Percentiles rank a stretch among this genome's conserved stretches.
These are phyloP conservation scores for Tricholoma matsutake DNA, from an alignment of 768 basidiomycete species.

Conservation along the genomic window DNA sequence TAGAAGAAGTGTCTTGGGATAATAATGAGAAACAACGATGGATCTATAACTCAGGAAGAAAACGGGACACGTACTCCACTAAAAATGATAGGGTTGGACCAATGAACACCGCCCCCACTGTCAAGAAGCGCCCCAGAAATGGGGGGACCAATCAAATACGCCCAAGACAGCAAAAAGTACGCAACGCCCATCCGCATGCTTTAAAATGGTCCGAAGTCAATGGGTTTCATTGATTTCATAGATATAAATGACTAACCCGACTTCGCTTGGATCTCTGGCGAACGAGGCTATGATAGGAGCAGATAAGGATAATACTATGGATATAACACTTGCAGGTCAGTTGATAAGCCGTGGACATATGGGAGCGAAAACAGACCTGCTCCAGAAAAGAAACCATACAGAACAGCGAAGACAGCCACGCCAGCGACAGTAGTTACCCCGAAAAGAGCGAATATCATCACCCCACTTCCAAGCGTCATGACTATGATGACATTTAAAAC, in stretches of 20 bases:
- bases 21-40: not conserved
- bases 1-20: not conserved
- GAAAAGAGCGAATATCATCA: constrained; percentile 27
- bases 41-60: not conserved
- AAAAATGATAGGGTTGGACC: not conserved
- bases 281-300: not conserved
- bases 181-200: not conserved
- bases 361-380: not conserved
- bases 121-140: not conserved
- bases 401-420: constrained; percentile 27
- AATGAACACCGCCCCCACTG: not conserved
- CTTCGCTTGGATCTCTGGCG: not conserved
- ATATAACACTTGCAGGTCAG: not conserved
- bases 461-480: constrained; percentile 18
- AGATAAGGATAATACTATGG: not conserved
- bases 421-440: constrained; percentile 22
- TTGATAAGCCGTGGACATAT: not conserved
- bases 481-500: constrained; percentile 25
- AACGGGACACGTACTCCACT: not conserved
- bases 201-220: not conserved
- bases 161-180: not conserved
- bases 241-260: not conserved
- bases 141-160: not conserved
- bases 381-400: constrained; percentile 37
- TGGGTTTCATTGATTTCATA: not conserved